A percentile compares a stretch with the other conserved stretches of the same genome.
Evolutionary conservation across 2,329 filamentous ascomycete genomes (phyloP).

Genomic region (Penicillium sp.): DNA sequence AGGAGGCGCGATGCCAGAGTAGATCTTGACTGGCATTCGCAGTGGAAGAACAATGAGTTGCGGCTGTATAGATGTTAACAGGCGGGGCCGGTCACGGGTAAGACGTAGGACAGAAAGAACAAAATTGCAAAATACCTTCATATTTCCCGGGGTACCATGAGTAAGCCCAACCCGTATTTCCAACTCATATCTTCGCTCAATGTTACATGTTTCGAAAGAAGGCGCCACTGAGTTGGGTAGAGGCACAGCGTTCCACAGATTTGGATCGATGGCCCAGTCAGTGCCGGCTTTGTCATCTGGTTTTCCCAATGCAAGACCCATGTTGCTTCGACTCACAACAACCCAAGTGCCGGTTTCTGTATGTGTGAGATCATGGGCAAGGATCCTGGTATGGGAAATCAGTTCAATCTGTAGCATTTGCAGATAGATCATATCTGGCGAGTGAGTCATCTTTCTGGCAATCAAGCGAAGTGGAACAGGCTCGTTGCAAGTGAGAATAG

Average conservation of each 20-base stretch:
- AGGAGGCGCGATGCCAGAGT: slow-evolving; percentile 83
- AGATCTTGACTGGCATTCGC: slow-evolving; percentile 76
- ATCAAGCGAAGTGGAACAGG: slow-evolving; percentile 79
- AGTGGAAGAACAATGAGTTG: slow-evolving; percentile 79
- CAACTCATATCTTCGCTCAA: slow-evolving; percentile 77
- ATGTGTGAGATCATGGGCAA: slow-evolving; percentile 72
- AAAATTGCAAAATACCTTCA: slow-evolving; percentile 43
- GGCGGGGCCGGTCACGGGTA: background rate
- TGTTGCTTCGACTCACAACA: slow-evolving; percentile 68
- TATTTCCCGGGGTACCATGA: slow-evolving; percentile 63
- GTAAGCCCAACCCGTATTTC: slow-evolving; percentile 78
- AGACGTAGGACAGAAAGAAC: background rate
- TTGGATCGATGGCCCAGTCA: slow-evolving; percentile 69
- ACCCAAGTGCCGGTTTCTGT: slow-evolving; percentile 75
- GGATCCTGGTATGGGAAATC: slow-evolving; percentile 74
- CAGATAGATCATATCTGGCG: slow-evolving; percentile 70
- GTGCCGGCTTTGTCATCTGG: slow-evolving; percentile 59
- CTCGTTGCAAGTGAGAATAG: slow-evolving; percentile 86
- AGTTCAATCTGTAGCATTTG: slow-evolving; percentile 80
- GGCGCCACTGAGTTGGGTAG: slow-evolving; percentile 87
- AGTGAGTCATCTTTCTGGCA: slow-evolving; percentile 71
- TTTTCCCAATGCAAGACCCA: slow-evolving; percentile 69
- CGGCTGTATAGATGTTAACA: slow-evolving; percentile 44
- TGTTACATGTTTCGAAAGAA: slow-evolving; percentile 85
- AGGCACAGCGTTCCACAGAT: slow-evolving; percentile 69